Base-by-base conservation (phyloP, 768 basidiomycete genomes). In the Boletellus ananas region DNA sequence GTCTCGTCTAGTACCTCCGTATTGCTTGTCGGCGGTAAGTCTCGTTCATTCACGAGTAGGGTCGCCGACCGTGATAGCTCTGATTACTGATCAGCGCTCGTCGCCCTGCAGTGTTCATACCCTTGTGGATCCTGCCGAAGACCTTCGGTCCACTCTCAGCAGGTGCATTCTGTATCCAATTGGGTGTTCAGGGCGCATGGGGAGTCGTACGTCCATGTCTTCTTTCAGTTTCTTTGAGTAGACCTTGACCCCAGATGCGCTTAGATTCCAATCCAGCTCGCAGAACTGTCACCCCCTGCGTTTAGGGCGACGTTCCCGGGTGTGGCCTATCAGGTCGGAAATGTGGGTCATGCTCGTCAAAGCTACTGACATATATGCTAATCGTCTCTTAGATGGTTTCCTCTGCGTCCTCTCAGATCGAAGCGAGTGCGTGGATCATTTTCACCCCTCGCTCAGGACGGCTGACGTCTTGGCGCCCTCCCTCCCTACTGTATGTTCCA, bases 141-240 rank as follows among this genome's bases (percentile, higher is more conserved):
- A 64, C 71, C 1, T 94, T 94, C 68, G 63, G 76, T 14, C 76
- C 72, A 1, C 82, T 95, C 6, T 57, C 88, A 0, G 89, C 89
- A 0, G 91, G 90, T 4, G 92, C 90, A 6, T 95, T 95, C 70
- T 91, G 79, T 57, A 70, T 92, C 29, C 90, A 94, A 59, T 81
- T 90, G 55, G 89, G 89, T 45, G 89, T 94, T 2, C 92, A 95
- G 63, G 91, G 90, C 4, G 91, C 90, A 29, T 92, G 89, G 88
- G 90, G 89, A 65, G 83, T 90, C 7, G 87, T 90, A 63, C 58
- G 85, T 75, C 12, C 18, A 27, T 43, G 21, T 3, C 13, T 11
- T 34, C 27, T 0, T 2, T 16, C 12, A 6, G 6, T 23, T 23
- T 23, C 23, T 23, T 18, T 17, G 3, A 35, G 13, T 39, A 3